phyloP scores from a whole-genome alignment of 2,329 filamentous ascomycete species.

The Penicillium sp. region DNA sequence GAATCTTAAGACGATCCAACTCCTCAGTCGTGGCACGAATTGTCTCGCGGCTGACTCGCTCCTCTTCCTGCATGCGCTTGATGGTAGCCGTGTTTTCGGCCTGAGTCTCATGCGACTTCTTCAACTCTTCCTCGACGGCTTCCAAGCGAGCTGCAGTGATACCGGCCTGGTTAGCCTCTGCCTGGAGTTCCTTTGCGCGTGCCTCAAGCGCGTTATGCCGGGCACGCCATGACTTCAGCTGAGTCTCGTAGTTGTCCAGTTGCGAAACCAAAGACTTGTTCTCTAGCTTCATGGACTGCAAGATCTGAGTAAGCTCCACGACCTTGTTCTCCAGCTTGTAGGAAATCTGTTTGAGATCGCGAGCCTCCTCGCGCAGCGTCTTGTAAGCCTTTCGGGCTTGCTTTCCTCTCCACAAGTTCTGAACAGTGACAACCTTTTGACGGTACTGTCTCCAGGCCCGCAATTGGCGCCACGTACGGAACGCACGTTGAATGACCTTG shows the following conservation, averaged over 20 bases:
- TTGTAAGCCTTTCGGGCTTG: constrained; percentile 83
- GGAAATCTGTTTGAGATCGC: constrained; percentile 98
- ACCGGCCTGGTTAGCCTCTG: constrained; percentile 95
- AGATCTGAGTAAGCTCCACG: constrained; percentile 90
- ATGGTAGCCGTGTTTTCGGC: constrained; percentile 88
- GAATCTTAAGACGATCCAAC: constrained; percentile 74
- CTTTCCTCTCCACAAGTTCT: constrained; percentile 90
- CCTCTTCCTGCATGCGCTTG: constrained; percentile 92
- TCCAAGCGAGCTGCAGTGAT: constrained; percentile 88
- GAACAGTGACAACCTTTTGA: constrained; percentile 83
- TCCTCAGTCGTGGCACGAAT: constrained; percentile 78
- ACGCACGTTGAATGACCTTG: constrained; percentile 83
- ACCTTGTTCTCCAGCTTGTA: constrained; percentile 99
- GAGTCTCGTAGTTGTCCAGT: constrained; percentile 92
- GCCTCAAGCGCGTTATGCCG: constrained; percentile 87
- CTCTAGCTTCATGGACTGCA: constrained; percentile 89
- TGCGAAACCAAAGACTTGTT: constrained; percentile 88
- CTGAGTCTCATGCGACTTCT: constrained; percentile 82
- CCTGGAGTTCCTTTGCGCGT: constrained; percentile 89
- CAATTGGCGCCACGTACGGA: constrained; percentile 78
- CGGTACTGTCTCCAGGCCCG: constrained; percentile 85
- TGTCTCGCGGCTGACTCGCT: constrained; percentile 80
- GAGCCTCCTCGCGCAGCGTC: constrained; percentile 86
- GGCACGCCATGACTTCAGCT: constrained; percentile 94
- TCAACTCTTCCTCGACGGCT: constrained; percentile 94